Evolutionary conservation across 495 filamentous ascomycete genomes (phyloP), one percentile per base, ranked within the genome.

Genomic region (Podospora fimiseda): DNA sequence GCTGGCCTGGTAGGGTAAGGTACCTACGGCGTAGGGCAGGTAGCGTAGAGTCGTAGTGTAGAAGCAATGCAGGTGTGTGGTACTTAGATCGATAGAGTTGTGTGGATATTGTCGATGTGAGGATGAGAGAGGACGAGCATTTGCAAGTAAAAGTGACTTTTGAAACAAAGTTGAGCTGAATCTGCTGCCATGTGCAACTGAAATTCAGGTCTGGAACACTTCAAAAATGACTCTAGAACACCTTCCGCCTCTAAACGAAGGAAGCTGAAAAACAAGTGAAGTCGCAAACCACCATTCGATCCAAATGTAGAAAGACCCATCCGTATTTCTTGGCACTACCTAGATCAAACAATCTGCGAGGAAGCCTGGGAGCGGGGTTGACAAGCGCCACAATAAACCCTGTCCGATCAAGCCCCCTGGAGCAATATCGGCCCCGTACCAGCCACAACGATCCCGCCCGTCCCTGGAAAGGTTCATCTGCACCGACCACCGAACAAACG

Each of bases 231-330:
- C 2, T 47, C 44, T 47, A 47, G 22, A 47, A 15, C 44, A 30
- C 23, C 18, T 8, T 18, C 11, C 13, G n/a, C n/a, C n/a, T 9
- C 14, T 11, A 23, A 23, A 23, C 23, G 20, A 47, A 15, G 22
- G 21, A 47, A 47, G 44, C 44, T 47, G 44, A 47, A 47, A 47
- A 41, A 41, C 4, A 24, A 15, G 27, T 47, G 44, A 16, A 47
- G 22, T 47, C 23, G 23, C 19, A 11, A 22, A 14, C 21, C n/a
- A n/a, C n/a, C n/a, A n/a, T n/a, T n/a, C n/a, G n/a, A n/a, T n/a
- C n/a, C n/a, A n/a, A 21, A 46, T 46, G 11, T 16, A 15, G 21
- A 22, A 24, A 33, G 11, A 47, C 22, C 23, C 23, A 27, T 9
- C 23, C 13, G 27, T 6, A 43, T 19, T 43, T 2, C 41, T 19